Conservation (phyloP, 2,329 filamentous ascomycete species). For the Colletotrichum sp. region DNA sequence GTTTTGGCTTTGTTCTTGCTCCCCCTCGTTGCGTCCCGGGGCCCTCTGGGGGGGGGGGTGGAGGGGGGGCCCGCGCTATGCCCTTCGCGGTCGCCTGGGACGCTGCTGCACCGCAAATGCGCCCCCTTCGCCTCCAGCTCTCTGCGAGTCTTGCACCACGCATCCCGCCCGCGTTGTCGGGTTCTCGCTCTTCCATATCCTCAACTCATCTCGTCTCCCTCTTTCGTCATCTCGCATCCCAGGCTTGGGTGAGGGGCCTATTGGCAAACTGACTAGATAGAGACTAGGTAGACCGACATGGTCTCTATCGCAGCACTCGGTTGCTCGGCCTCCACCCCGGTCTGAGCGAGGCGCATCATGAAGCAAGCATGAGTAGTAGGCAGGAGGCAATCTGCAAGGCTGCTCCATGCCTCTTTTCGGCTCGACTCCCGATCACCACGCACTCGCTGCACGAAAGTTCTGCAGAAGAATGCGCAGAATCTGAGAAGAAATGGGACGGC, state of each 20-base stretch:
- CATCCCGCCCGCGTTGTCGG: neutral
- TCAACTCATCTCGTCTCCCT: neutral
- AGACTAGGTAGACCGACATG: neutral
- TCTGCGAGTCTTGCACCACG: neutral
- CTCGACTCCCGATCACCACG: neutral
- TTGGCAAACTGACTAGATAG: neutral
- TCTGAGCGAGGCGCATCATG: neutral
- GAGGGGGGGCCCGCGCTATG: neutral
- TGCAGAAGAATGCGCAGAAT: neutral
- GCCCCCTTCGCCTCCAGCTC: constrained; percentile 6
- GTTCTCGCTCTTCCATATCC: neutral
- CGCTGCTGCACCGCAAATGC: neutral
- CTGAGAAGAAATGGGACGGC: neutral
- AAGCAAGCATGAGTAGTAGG: neutral
- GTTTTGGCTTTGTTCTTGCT: too few relatives aligned
- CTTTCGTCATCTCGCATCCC: neutral
- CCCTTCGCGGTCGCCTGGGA: neutral
- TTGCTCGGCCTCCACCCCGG: neutral
- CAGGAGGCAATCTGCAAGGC: neutral
- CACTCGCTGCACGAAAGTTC: neutral
- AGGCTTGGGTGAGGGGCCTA: neutral
- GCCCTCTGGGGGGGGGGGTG: too few relatives aligned
- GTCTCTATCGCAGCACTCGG: neutral
- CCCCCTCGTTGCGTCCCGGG: too few relatives aligned
- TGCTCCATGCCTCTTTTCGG: neutral